Evolutionary conservation across 78 protist species (phyloP).

Genomic region (Mantamonas sphyraenae): DNA sequence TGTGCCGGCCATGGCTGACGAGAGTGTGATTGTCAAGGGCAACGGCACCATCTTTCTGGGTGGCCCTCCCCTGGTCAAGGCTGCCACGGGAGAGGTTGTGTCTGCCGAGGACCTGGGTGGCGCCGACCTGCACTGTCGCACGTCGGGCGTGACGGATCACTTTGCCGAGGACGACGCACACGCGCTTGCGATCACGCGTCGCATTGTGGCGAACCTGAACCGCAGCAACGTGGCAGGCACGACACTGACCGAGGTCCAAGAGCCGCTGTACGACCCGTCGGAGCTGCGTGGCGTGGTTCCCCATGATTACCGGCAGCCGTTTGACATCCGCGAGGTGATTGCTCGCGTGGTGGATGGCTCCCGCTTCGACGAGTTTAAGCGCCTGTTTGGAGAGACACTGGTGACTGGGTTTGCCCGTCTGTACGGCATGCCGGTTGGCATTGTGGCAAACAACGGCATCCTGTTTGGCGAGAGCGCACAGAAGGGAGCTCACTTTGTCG

Average conservation of each 20-base stretch:
- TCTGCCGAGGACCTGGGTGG: slow-evolving; percentile 93
- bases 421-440: slow-evolving; percentile 89
- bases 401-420: slow-evolving; percentile 79
- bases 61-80: slow-evolving; percentile 93
- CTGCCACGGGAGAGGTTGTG: slow-evolving; percentile 92
- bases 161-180: slow-evolving; percentile 81
- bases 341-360: slow-evolving; percentile 90
- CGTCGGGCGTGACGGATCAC: slow-evolving; percentile 93
- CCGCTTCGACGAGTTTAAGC: slow-evolving; percentile 87
- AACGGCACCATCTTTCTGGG: slow-evolving; percentile 92
- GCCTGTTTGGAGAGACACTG: slow-evolving; percentile 79
- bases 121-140: slow-evolving; percentile 84
- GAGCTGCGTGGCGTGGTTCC: slow-evolving; percentile 75
- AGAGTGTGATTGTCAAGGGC: slow-evolving; percentile 74
- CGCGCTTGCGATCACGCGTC: slow-evolving; percentile 73
- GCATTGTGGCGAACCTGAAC: slow-evolving; percentile 75
- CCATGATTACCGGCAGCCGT: slow-evolving; percentile 44
- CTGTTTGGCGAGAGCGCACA: slow-evolving; percentile 56
- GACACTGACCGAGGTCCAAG: slow-evolving; percentile 15
- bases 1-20: slow-evolving; percentile 96
- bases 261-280: slow-evolving; percentile 54
- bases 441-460: slow-evolving; percentile 94
- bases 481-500: slow-evolving; percentile 90
- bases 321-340: slow-evolving; percentile 66
- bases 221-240: neutral